phyloP scores from a whole-genome alignment of 768 basidiomycete genomes.

The Mycena pura region DNA sequence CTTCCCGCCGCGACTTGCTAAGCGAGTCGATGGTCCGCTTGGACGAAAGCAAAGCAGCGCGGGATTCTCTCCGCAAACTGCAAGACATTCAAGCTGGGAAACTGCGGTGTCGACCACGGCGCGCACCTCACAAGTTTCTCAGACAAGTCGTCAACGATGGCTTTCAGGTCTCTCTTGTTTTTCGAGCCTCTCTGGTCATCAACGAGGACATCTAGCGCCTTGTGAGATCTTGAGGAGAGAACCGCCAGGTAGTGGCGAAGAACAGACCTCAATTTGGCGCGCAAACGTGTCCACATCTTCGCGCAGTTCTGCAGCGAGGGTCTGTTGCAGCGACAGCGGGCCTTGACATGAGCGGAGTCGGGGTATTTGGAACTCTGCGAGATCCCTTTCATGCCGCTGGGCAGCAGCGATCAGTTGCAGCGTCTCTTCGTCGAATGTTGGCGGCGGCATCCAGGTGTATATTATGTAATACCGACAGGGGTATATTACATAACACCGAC shows the following conservation, averaged over 20 bases:
- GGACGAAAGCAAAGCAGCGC: constrained; percentile 73
- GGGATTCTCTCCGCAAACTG: constrained; percentile 68
- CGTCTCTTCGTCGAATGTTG: constrained; percentile 62
- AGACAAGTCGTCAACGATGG: constrained; percentile 56
- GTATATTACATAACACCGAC: no score
- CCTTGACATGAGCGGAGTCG: constrained; percentile 73
- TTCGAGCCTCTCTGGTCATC: constrained; percentile 74
- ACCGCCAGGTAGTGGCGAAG: constrained; percentile 22
- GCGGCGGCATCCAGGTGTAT: constrained; percentile 82
- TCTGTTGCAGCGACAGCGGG: constrained; percentile 74
- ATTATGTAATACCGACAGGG: no score
- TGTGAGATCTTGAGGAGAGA: constrained; percentile 22
- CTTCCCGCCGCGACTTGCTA: constrained; percentile 65
- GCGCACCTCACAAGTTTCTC: constrained; percentile 59
- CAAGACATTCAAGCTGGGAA: not conserved
- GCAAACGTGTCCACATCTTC: constrained; percentile 73
- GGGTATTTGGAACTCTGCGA: constrained; percentile 76
- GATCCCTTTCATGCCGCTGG: constrained; percentile 64
- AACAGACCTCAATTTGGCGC: constrained; percentile 69
- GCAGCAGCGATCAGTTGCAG: constrained; percentile 55
- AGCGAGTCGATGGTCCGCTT: constrained; percentile 75
- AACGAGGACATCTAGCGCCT: constrained; percentile 73
- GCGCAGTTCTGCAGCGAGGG: constrained; percentile 74
- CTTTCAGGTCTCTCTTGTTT: constrained; percentile 54
- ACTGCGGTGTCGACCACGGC: constrained; percentile 10